Percentiles rank a stretch among this genome's conserved stretches.
Conservation (phyloP, 805 yeast species). For the Blastobotrys chiropterorum region DNA sequence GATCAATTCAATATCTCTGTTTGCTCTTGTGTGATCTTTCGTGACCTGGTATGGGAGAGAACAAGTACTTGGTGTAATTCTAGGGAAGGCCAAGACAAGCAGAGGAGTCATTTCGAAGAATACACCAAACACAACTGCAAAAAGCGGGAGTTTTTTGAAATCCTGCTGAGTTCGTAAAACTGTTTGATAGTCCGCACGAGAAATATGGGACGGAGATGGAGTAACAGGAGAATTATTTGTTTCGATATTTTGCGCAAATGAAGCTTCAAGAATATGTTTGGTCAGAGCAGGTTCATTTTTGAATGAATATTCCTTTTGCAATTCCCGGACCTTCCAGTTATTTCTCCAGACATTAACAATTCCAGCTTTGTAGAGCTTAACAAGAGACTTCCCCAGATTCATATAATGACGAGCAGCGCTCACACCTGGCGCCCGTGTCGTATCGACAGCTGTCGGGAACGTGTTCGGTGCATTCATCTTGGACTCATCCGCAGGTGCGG, state of each 20-base stretch:
- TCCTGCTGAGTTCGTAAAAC: slow-evolving; percentile 47
- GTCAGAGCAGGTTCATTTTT: slow-evolving; percentile 16
- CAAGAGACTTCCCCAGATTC: slow-evolving; percentile 23
- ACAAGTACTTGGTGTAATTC: slow-evolving; percentile 58
- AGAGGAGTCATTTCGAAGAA: slow-evolving; percentile 54
- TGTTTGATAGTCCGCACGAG: slow-evolving; percentile 44
- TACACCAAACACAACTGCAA: slow-evolving; percentile 47
- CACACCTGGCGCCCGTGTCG: slow-evolving; percentile 10
- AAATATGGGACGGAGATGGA: slow-evolving; percentile 31
- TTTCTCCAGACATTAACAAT: slow-evolving; percentile 45
- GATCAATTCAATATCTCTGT: slow-evolving; percentile 5
- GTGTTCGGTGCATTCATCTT: slow-evolving; percentile 20
- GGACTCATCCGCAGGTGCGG: background rate
- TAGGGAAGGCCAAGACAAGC: slow-evolving; percentile 47
- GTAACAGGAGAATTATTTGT: background rate
- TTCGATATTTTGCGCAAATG: slow-evolving; percentile 10
- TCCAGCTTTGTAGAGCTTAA: slow-evolving; percentile 42
- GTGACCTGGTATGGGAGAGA: slow-evolving; percentile 40
- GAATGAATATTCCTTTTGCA: slow-evolving; percentile 18
- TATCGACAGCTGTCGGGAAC: slow-evolving; percentile 26
- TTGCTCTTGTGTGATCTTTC: slow-evolving; percentile 1
- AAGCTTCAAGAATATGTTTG: slow-evolving; percentile 24
- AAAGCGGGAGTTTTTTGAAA: slow-evolving; percentile 49
- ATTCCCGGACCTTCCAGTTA: slow-evolving; percentile 13
- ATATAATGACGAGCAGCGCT: slow-evolving; percentile 14